These are phyloP conservation scores for Chaetoscypha palmicola DNA, from an alignment of 2,329 filamentous ascomycete genomes.

Conservation along the genomic window DNA sequence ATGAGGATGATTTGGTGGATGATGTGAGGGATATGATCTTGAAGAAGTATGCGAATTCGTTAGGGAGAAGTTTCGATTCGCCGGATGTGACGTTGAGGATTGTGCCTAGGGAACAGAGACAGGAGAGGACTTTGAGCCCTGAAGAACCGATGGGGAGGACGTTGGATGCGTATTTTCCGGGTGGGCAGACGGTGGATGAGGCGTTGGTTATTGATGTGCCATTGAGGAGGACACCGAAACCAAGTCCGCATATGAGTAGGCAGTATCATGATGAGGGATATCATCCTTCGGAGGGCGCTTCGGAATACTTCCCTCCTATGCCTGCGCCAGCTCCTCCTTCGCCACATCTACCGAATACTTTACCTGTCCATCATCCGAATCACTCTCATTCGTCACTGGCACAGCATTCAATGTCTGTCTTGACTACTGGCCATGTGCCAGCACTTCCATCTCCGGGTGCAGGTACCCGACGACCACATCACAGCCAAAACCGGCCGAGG, in stretches of 20 bases:
- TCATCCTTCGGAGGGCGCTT: constrained; percentile 59
- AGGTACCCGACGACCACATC: constrained; percentile 52
- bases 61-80: constrained; percentile 82
- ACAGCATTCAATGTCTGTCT: constrained; percentile 67
- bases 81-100: constrained; percentile 83
- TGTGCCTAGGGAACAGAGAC: constrained; percentile 56
- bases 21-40: constrained; percentile 90
- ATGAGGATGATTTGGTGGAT: constrained; percentile 86
- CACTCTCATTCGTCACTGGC: constrained; percentile 27
- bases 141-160: constrained; percentile 77
- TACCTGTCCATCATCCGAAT: constrained; percentile 23
- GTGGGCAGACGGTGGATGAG: constrained; percentile 81
- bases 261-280: constrained; percentile 49
- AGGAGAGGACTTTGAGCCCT: constrained; percentile 68
- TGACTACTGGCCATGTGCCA: constrained; percentile 74
- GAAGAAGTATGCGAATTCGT: constrained; percentile 86
- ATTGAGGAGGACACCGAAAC: constrained; percentile 65
- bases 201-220: constrained; percentile 88
- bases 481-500: constrained; percentile 55
- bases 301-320: constrained; percentile 80
- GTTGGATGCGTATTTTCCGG: constrained; percentile 76
- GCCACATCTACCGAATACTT: constrained; percentile 27
- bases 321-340: constrained; percentile 32
- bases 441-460: constrained; percentile 73
- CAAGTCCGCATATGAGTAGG: constrained; percentile 59